Evolutionary conservation across 306 rosid species (phyloP), one percentile per base, ranked within the genome.

Genomic region (Vicia faba): DNA sequence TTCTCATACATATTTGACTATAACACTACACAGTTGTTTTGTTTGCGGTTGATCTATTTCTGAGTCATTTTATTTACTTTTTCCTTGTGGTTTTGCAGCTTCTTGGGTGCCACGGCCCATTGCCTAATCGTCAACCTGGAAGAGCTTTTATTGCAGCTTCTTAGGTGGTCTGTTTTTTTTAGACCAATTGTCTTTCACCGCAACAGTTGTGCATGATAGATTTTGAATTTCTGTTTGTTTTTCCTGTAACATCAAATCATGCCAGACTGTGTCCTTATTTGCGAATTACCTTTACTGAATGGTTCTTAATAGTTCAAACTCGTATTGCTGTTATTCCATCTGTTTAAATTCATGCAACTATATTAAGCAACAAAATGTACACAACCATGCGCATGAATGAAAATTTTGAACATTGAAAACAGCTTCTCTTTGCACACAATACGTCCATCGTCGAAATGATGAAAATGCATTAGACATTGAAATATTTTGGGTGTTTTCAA

Each of bases 51-150:
- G 45, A 7, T 14, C 23, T 20, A 0, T 53, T 10, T 11, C 13
- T 50, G 13, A 45, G 43, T 41, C 41, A 18, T 56, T 13, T 7
- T 53, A 72, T 51, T 73, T 23, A 66, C 43, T 36, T 25, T 0
- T 13, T 68, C 3, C 49, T 43, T 46, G 44, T 9, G 66, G 29
- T 69, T 70, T 20, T 78, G 71, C 89, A 89, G 96, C 92, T 89
- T 71, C 89, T 86, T 63, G 92, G 96, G 53, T 84, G 92, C 46
- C 92, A 89, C 79, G 96, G 96, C 69, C 77, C 85, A 20, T 67
- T 89, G 77, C 82, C 89, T 1, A 54, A 69, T 9, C 89, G 89
- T 54, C 48, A 64, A 41, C 88, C 96, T 3, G 92, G 92, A 70
- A 67, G 65, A 60, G 92, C 96, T 81, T 72, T 75, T 58, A 4